A percentile compares a stretch with the other conserved stretches of the same genome.
These are phyloP conservation scores for Aureobasidium melanogenum DNA, from an alignment of 2,329 filamentous ascomycete species.

Conservation along the genomic window DNA sequence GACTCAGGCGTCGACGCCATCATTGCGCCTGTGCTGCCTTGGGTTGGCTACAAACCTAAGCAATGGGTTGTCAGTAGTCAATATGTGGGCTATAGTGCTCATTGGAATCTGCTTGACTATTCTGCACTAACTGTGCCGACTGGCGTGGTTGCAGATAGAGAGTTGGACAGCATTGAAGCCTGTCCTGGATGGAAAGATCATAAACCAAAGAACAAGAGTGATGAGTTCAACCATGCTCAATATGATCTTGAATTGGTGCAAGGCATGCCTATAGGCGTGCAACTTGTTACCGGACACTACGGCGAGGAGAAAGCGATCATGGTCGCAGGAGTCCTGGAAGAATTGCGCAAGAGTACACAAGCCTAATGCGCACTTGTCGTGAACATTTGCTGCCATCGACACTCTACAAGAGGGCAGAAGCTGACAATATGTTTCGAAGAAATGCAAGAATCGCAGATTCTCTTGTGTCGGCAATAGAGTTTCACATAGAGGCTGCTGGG, in stretches of 20 bases:
- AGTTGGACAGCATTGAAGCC: background rate
- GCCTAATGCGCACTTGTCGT: background rate
- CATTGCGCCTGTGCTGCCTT: slow-evolving; percentile 50
- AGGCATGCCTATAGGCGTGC: background rate
- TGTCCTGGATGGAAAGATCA: background rate
- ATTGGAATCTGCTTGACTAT: slow-evolving; percentile 31
- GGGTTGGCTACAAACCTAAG: slow-evolving; percentile 39
- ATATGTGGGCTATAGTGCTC: slow-evolving; percentile 57
- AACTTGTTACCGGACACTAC: background rate
- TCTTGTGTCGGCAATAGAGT: background rate
- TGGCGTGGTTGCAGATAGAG: background rate
- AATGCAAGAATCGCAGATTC: background rate
- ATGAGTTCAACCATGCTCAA: background rate
- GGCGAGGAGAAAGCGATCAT: slow-evolving; percentile 3
- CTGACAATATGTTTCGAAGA: background rate
- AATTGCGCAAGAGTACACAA: background rate
- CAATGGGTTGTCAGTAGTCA: slow-evolving; percentile 38
- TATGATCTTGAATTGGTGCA: slow-evolving; percentile 1
- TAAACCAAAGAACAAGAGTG: slow-evolving; percentile 1
- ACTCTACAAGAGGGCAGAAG: background rate
- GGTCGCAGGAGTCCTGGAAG: background rate
- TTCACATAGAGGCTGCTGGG: background rate
- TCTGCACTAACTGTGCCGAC: slow-evolving; percentile 35
- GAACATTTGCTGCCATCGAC: too few relatives aligned
- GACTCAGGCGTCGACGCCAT: slow-evolving; percentile 52